Evolutionary conservation across 345 rosid species (phyloP), one percentile per base, ranked within the genome.

Genomic region (Hypericum androsaemum): DNA sequence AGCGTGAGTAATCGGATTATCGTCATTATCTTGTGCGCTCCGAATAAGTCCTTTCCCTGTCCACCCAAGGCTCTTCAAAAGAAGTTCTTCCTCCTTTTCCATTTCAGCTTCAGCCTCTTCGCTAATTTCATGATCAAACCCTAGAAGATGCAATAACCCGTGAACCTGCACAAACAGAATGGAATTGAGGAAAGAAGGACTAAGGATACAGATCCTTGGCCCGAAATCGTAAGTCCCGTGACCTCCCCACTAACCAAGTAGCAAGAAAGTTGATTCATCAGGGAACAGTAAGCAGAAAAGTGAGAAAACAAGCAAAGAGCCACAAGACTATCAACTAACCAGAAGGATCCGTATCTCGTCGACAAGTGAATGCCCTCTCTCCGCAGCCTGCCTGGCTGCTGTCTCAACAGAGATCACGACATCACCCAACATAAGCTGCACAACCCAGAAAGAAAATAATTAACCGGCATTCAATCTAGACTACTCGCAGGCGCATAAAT

Each of bases 391-490:
- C 55, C 78, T 75, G 50, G 88, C 85, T 64, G 97, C 99, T 6
- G 94, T 88, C 66, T 92, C 95, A 53, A 77, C 83, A 43, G 99
- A 92, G 60, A 92, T 80, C 12, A 92, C 99, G 8, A 92, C 64
- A 71, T 92, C 97, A 50, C 99, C 97, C 71, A 92, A 70, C 97
- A 83, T 88, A 57, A 92, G 97, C 99, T 88, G 78, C 63, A 63
- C 4, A 47, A 57, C 32, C 3, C 55, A 50, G 41, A 56, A 74
- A 15, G 4, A 37, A 64, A 3, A 17, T 56, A 53, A 56, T 13
- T 0, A 56, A 39, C 32, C 32, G 1, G 32, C 50, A 56, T 42
- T 17, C 37, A n/a, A 10, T 15, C 22, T 22, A 51, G 17, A 12
- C 12, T 22, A 16, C 10, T n/a, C 14, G 32, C 43, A 1, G 54